Percentiles rank a stretch among this genome's conserved stretches.
These are phyloP conservation scores for Artemisia annua DNA, from an alignment of 129 eudicot genomes.

Conservation along the genomic window DNA sequence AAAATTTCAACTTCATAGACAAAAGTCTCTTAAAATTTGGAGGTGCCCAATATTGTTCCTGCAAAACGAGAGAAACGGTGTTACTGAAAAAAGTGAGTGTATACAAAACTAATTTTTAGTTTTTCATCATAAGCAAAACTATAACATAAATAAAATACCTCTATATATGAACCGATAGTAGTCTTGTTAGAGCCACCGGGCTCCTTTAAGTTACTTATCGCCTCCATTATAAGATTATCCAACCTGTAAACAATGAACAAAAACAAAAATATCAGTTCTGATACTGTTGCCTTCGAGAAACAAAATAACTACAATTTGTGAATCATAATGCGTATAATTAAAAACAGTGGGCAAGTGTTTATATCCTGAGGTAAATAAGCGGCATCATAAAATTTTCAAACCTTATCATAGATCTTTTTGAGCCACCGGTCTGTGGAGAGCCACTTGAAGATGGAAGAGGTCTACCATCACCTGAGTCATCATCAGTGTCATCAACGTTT, in stretches of 20 bases:
- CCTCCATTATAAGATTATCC: constrained; percentile 96
- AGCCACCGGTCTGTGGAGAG: constrained; percentile 66
- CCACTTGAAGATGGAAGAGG: constrained; percentile 63
- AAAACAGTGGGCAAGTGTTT: neutral
- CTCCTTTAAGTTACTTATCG: constrained; percentile 84
- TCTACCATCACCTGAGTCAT: constrained; percentile 61
- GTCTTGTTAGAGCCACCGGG: constrained; percentile 93
- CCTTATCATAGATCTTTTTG: constrained; percentile 92
- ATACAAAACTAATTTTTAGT: neutral
- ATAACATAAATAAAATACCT: constrained; percentile 42
- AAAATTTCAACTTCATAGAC: constrained; percentile 79
- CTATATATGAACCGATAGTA: constrained; percentile 86
- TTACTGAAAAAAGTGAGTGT: constrained; percentile 14
- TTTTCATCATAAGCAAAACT: neutral
- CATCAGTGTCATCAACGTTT: constrained; percentile 56
- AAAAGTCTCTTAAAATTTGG: constrained; percentile 84
- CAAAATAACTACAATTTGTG: neutral
- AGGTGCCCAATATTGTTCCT: constrained; percentile 99
- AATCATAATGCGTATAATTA: neutral
- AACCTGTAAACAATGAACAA: constrained; percentile 48
- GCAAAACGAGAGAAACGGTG: constrained; percentile 8
- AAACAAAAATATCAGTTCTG: constrained; percentile 10
- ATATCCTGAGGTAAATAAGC: neutral
- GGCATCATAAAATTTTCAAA: constrained; percentile 12
- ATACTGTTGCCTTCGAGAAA: constrained; percentile 16